phyloP scores from a whole-genome alignment of 257 asterid genomes.

The Solanum corneliomulleri region DNA sequence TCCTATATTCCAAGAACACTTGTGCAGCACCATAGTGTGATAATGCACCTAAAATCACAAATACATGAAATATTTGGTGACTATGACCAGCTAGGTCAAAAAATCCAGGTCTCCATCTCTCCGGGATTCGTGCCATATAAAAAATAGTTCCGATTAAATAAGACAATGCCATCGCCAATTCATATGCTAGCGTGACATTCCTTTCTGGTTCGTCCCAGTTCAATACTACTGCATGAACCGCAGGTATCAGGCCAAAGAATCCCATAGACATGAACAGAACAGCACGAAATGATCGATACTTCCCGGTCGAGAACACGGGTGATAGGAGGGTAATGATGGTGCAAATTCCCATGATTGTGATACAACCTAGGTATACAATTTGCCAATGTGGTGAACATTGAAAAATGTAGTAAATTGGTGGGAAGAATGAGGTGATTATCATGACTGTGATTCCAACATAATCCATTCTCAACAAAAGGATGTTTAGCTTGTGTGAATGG shows the following conservation, averaged over 20 bases:
- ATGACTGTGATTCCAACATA: constrained; percentile 82
- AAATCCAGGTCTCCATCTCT: constrained; percentile 88
- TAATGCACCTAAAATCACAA: constrained; percentile 83
- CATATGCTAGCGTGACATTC: constrained; percentile 41
- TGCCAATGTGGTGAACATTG: constrained; percentile 83
- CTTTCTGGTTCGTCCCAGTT: constrained; percentile 81
- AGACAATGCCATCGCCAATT: constrained; percentile 63
- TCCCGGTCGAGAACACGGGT: constrained; percentile 49
- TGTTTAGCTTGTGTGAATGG: constrained; percentile 54
- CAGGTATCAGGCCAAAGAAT: constrained; percentile 70
- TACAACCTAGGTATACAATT: constrained; percentile 50
- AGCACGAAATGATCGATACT: constrained; percentile 61
- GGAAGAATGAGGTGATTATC: constrained; percentile 96
- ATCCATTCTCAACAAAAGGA: constrained; percentile 58
- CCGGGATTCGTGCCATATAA: constrained; percentile 58
- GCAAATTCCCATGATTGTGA: constrained; percentile 60
- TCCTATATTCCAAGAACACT: constrained; percentile 41
- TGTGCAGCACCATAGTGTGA: constrained; percentile 95
- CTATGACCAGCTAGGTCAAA: constrained; percentile 94
- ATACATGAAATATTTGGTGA: constrained; percentile 85
- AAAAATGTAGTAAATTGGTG: constrained; percentile 90
- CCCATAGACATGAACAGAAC: constrained; percentile 76
- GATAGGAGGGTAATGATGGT: constrained; percentile 57
- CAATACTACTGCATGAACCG: constrained; percentile 41
- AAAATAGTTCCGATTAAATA: constrained; percentile 61